These are phyloP conservation scores for Dipteronia dyeriana DNA, from an alignment of 345 rosid species.

Conservation along the genomic window DNA sequence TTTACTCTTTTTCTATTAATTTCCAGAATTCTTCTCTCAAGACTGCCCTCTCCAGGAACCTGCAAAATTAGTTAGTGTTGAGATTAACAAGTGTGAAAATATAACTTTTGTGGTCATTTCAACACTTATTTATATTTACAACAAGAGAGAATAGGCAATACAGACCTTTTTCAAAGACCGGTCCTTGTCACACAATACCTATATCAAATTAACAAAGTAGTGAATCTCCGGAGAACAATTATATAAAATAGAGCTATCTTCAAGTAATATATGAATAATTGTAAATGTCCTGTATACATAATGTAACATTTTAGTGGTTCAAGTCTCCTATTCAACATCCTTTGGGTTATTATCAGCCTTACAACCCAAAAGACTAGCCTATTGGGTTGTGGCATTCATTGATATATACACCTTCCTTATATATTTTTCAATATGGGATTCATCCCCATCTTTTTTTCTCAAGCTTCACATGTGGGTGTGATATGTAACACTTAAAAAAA, in stretches of 20 bases:
- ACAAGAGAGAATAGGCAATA: constrained; percentile 10
- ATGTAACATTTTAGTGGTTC: not conserved
- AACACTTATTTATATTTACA: not conserved
- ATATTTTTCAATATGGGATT: not conserved
- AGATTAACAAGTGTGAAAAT: not conserved
- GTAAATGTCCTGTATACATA: not conserved
- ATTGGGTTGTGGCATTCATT: not conserved
- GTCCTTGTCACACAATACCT: constrained; percentile 88
- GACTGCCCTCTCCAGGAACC: constrained; percentile 72
- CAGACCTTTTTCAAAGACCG: constrained; percentile 76
- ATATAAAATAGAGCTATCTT: not conserved
- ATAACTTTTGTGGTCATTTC: not conserved
- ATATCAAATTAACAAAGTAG: constrained; percentile 30
- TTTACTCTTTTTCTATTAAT: constrained; percentile 82
- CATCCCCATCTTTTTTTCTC: not conserved
- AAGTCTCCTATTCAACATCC: not conserved
- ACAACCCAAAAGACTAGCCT: not conserved
- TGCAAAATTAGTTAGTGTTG: constrained; percentile 32
- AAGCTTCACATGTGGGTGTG: not conserved
- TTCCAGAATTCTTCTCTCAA: constrained; percentile 90
- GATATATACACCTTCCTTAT: not conserved
- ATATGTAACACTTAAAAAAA: not conserved
- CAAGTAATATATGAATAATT: not conserved
- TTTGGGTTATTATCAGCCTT: not conserved
- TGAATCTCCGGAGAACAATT: constrained; percentile 14